Evolutionary conservation across 2,329 filamentous ascomycete genomes (phyloP), one percentile per base, ranked within the genome.

Genomic region (Aspergillus intermedius): DNA sequence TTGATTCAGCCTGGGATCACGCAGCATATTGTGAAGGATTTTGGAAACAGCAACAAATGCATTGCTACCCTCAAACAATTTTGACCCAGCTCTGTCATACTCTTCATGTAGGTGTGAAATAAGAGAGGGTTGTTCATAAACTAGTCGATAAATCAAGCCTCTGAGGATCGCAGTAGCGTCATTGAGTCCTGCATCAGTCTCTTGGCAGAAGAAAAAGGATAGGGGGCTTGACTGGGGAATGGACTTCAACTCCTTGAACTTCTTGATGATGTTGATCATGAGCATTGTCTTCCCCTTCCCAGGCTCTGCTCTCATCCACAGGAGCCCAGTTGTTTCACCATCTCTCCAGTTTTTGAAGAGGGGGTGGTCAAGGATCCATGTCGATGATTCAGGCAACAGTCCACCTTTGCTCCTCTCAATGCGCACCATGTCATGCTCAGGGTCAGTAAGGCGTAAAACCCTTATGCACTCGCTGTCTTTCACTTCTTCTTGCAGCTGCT

Each of bases 161-260:
- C 45, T 40, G 10, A 50, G 25, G 3, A 37, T 4, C 3, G 42
- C 42, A 3, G 42, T 43, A n/a, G 42, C 42, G 12, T 30, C 30
- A 22, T 43, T 43, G 12, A 43, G 21, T 7, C 19, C 15, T 6
- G 21, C n/a, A 13, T 43, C 22, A 22, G 21, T 65, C 10, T 49
- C 64, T 41, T 70, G 62, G 48, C 61, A 71, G 54, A 71, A 66
- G 47, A 68, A 71, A 49, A 54, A 69, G 21, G 47, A 48, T 17
- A 53, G 15, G 23, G 13, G 3, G 0, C 25, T 19, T 22, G 21
- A 40, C 4, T 17, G 22, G 19, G 17, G 17, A 9, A 3, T 42
- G 7, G n/a, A 22, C 15, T n/a, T n/a, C n/a, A n/a, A n/a, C n/a
- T n/a, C n/a, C n/a, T n/a, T n/a, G n/a, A n/a, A n/a, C n/a, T n/a